Conservation (phyloP, 176 grass and related monocot genomes). For the Oryza punctata region DNA sequence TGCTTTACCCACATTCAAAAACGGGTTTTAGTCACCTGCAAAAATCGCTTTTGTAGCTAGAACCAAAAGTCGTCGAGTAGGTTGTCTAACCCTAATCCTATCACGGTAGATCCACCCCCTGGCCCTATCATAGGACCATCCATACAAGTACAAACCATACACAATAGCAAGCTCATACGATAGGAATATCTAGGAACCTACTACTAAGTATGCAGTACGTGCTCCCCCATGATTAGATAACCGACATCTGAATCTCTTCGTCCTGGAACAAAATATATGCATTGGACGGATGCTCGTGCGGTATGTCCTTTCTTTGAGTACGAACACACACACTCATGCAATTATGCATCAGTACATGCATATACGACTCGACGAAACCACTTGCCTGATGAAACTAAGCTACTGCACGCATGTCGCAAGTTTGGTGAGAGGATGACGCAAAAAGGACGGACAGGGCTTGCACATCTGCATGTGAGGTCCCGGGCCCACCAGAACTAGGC, state of each 20-base stretch:
- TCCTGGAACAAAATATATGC: not conserved
- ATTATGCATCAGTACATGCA: not conserved
- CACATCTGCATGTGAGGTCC: not conserved
- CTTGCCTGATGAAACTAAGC: not conserved
- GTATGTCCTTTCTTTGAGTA: not conserved
- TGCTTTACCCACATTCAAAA: too few relatives aligned
- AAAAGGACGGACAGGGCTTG: not conserved
- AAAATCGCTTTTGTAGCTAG: too few relatives aligned
- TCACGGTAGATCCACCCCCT: too few relatives aligned
- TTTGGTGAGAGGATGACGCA: not conserved
- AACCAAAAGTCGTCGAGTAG: too few relatives aligned
- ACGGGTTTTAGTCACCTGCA: too few relatives aligned
- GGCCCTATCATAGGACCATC: too few relatives aligned
- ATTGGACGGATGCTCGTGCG: not conserved
- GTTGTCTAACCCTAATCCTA: too few relatives aligned
- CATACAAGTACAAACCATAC: too few relatives aligned
- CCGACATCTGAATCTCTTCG: not conserved
- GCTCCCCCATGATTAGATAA: not conserved
- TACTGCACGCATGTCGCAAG: not conserved
- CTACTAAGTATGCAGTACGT: not conserved
- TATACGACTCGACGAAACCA: not conserved
- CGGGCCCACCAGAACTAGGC: not conserved
- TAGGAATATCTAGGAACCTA: not conserved
- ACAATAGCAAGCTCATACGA: not conserved
- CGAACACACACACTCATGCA: not conserved